Evolutionary conservation across 2,329 filamentous ascomycete species (phyloP).

Genomic region (Aspergillus sp.): DNA sequence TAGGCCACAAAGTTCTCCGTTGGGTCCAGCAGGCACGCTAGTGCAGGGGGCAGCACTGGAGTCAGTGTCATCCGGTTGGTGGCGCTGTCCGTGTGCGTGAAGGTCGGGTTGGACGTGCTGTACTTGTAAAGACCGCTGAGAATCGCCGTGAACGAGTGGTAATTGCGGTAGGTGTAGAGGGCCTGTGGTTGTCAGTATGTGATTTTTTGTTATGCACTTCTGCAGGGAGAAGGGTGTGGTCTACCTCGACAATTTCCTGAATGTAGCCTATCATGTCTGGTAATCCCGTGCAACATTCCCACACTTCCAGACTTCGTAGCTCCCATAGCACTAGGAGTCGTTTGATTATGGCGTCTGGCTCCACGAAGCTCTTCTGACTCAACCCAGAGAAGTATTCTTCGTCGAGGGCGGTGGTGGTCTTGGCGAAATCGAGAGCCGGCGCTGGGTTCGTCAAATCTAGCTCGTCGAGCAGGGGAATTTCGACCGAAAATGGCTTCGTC

Average conservation of each 20-base stretch:
- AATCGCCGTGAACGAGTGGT: slow-evolving; percentile 42
- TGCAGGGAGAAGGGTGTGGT: background rate
- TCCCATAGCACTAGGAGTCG: slow-evolving; percentile 35
- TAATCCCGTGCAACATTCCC: slow-evolving; percentile 43
- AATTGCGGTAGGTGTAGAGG: slow-evolving; percentile 35
- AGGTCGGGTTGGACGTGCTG: slow-evolving; percentile 28
- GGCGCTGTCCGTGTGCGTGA: slow-evolving; percentile 15
- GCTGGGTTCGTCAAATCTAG: slow-evolving; percentile 34
- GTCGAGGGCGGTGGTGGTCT: slow-evolving; percentile 33
- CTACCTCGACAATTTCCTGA: slow-evolving; percentile 39
- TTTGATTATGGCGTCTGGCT: slow-evolving; percentile 25
- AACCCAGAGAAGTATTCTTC: slow-evolving; percentile 34
- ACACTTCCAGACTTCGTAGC: slow-evolving; percentile 33
- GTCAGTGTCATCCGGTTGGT: slow-evolving; percentile 25
- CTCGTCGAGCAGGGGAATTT: slow-evolving; percentile 34
- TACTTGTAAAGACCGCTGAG: slow-evolving; percentile 40
- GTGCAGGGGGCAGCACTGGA: slow-evolving; percentile 27
- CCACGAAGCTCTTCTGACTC: slow-evolving; percentile 26
- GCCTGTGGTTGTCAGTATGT: slow-evolving; percentile 24
- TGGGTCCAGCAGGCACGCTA: slow-evolving; percentile 32
- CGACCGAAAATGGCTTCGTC: slow-evolving; percentile 35
- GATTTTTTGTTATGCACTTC: background rate
- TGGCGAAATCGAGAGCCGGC: slow-evolving; percentile 36
- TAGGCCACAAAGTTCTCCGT: slow-evolving; percentile 40
- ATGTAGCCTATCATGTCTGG: slow-evolving; percentile 36